These are phyloP conservation scores for Clonostachys rosea DNA, from an alignment of 2,329 filamentous ascomycete species.

Conservation along the genomic window DNA sequence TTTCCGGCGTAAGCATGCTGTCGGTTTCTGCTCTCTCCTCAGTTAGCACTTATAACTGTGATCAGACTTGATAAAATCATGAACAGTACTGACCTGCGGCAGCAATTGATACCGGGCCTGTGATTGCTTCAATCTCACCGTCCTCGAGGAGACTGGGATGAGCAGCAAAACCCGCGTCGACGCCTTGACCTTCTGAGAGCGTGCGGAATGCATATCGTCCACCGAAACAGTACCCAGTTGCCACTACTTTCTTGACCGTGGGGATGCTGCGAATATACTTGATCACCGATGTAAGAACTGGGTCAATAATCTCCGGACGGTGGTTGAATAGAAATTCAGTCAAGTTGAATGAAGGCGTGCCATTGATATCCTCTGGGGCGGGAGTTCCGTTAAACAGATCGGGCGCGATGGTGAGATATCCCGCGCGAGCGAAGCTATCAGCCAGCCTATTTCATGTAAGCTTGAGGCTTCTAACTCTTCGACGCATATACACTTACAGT, in stretches of 20 bases:
- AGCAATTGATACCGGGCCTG: slow-evolving; percentile 48
- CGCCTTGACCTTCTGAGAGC: slow-evolving; percentile 38
- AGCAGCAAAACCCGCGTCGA: slow-evolving; percentile 39
- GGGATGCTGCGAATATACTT: slow-evolving; percentile 28
- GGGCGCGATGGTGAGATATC: slow-evolving; percentile 15
- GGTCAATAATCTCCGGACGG: slow-evolving; percentile 9
- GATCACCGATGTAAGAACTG: slow-evolving; percentile 10
- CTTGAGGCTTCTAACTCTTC: too few species aligned
- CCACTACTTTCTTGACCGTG: slow-evolving; percentile 40
- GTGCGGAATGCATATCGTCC: slow-evolving; percentile 50
- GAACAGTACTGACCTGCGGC: slow-evolving; percentile 39
- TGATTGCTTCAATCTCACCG: slow-evolving; percentile 48
- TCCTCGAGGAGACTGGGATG: slow-evolving; percentile 54
- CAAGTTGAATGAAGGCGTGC: slow-evolving; percentile 8
- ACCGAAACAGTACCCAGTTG: slow-evolving; percentile 58
- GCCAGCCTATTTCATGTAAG: slow-evolving; percentile 8
- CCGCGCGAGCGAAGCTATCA: slow-evolving; percentile 17
- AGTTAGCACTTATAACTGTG: not conserved
- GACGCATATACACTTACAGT: slow-evolving; percentile 1
- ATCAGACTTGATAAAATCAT: not conserved
- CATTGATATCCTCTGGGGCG: slow-evolving; percentile 9
- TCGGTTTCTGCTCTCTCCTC: slow-evolving; percentile 37
- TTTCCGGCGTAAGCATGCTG: slow-evolving; percentile 42
- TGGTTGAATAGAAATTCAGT: slow-evolving; percentile 11
- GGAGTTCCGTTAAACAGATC: slow-evolving; percentile 16